Conservation (phyloP, 164 flowering plant species). For the Amborella trichopoda region DNA sequence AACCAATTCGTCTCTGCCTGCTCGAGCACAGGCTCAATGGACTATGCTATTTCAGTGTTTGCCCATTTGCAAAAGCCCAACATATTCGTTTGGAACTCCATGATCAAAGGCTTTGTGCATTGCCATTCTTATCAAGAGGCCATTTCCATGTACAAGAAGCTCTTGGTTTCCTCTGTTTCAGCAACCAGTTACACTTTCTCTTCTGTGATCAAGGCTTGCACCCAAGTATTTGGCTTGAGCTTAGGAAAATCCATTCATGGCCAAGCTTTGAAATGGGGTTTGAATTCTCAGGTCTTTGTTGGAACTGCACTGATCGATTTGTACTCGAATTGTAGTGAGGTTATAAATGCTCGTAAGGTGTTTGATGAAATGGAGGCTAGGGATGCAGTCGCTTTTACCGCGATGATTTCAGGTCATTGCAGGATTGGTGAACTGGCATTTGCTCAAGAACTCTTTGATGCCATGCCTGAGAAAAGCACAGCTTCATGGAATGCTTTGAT, state of each 20-base stretch:
- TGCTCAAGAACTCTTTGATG: constrained; percentile 47
- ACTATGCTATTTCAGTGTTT: constrained; percentile 36
- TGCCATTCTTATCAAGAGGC: constrained; percentile 29
- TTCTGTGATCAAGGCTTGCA: constrained; percentile 55
- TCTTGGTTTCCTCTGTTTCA: constrained; percentile 25
- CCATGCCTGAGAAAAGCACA: constrained; percentile 49
- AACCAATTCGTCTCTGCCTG: constrained; percentile 53
- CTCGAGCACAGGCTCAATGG: constrained; percentile 19
- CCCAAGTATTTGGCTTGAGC: constrained; percentile 5
- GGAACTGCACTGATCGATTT: constrained; percentile 57
- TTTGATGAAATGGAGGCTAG: constrained; percentile 78
- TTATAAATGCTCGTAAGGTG: constrained; percentile 32
- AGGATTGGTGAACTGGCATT: constrained; percentile 37
- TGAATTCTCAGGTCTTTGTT: constrained; percentile 38
- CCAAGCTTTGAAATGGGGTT: constrained; percentile 57
- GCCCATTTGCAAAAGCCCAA: constrained; percentile 44
- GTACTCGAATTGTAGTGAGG: constrained; percentile 24
- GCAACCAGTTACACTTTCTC: constrained; percentile 65
- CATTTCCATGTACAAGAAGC: constrained; percentile 21
- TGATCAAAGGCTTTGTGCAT: constrained; percentile 37
- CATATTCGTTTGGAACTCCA: constrained; percentile 61
- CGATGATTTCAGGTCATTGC: constrained; percentile 38
- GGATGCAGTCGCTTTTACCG: constrained; percentile 59
- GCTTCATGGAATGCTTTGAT: constrained; percentile 72
- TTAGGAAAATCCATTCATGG: constrained; percentile 50